Evolutionary conservation across 129 eudicot genomes (phyloP).

Genomic region (Tagetes patula): DNA sequence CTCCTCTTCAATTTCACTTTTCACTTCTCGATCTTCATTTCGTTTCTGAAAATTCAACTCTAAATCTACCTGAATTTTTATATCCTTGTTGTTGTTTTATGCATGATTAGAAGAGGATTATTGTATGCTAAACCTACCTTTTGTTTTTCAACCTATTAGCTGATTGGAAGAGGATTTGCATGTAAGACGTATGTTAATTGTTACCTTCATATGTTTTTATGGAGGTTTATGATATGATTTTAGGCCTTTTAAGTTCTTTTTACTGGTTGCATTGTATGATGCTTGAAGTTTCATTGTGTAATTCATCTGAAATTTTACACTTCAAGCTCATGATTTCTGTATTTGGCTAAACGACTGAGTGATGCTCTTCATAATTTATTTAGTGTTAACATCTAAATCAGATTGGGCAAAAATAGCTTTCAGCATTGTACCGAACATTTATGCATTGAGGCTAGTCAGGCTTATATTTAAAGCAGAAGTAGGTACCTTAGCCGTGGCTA

Average conservation of each 20-base stretch:
- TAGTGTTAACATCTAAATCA: background rate
- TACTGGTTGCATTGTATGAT: slow-evolving; percentile 25
- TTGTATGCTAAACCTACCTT: background rate
- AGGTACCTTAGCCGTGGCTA: background rate
- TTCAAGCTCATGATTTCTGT: slow-evolving; percentile 15
- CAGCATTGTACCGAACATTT: background rate
- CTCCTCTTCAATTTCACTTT: background rate
- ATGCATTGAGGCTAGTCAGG: slow-evolving; percentile 13
- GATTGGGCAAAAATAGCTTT: background rate
- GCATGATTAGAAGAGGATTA: background rate
- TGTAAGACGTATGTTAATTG: background rate
- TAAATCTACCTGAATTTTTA: slow-evolving; percentile 15
- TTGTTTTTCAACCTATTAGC: background rate
- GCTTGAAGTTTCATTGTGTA: slow-evolving; percentile 13
- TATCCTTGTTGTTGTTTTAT: slow-evolving; percentile 7
- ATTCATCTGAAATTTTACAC: background rate
- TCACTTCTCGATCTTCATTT: slow-evolving; percentile 18
- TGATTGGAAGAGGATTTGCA: slow-evolving; percentile 13
- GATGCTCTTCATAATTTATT: background rate
- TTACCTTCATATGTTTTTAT: slow-evolving; percentile 4
- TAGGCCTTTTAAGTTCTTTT: background rate
- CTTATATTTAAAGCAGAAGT: background rate
- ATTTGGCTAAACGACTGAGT: background rate
- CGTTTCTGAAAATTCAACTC: background rate
- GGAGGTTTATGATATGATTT: slow-evolving; percentile 9